Conservation (phyloP, 768 basidiomycete species). For the Tubosaeta sp. region DNA sequence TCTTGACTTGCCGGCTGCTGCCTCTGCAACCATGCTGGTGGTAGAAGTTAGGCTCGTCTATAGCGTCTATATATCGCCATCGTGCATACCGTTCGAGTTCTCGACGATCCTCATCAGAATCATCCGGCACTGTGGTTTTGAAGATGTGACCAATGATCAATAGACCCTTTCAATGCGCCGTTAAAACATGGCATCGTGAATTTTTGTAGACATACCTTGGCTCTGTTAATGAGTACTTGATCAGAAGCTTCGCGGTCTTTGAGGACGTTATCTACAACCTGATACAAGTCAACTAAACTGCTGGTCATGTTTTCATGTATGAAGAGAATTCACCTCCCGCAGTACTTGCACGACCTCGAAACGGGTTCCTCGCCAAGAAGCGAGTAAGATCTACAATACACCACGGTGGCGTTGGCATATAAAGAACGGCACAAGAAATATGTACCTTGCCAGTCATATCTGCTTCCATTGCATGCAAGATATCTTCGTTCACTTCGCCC, state of each 20-base stretch:
- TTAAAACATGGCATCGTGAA: background rate
- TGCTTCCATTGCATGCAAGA: slow-evolving; percentile 81
- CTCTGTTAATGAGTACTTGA: slow-evolving; percentile 67
- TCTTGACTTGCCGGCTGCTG: slow-evolving; percentile 69
- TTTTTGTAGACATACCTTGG: slow-evolving; percentile 54
- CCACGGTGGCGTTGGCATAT: background rate
- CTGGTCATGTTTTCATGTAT: slow-evolving; percentile 1
- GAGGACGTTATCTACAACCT: slow-evolving; percentile 82
- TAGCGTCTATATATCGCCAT: background rate
- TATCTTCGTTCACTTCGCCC: slow-evolving; percentile 85
- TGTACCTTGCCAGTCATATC: slow-evolving; percentile 87
- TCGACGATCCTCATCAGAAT: slow-evolving; percentile 88
- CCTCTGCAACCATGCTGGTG: slow-evolving; percentile 79
- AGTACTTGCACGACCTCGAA: slow-evolving; percentile 92
- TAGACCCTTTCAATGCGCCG: slow-evolving; percentile 54
- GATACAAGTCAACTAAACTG: slow-evolving; percentile 1
- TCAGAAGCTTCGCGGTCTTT: slow-evolving; percentile 76
- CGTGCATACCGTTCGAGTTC: slow-evolving; percentile 81
- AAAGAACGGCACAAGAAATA: background rate
- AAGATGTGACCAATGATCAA: slow-evolving; percentile 87
- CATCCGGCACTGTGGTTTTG: slow-evolving; percentile 80
- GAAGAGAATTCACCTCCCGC: slow-evolving; percentile 47
- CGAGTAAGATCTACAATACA: slow-evolving; percentile 71
- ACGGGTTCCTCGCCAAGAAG: slow-evolving; percentile 96
- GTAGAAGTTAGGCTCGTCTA: slow-evolving; percentile 2